Evolutionary conservation across 306 rosid species (phyloP).

Genomic region (Dryas octopetala): DNA sequence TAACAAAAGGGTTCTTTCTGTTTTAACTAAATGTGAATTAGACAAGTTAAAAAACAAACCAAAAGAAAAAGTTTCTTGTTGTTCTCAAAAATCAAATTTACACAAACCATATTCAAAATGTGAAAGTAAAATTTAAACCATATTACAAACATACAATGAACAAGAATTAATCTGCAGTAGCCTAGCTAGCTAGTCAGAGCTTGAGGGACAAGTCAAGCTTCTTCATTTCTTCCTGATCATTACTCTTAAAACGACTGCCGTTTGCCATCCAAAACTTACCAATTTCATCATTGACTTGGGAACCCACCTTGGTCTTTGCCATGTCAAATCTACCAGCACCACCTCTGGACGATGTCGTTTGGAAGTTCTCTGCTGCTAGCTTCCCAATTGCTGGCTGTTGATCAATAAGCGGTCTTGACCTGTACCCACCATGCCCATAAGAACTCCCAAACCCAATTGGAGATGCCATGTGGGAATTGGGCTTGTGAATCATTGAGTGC

Average conservation of each 20-base stretch:
- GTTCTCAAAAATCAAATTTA: conserved; percentile 15
- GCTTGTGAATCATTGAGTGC: conserved; percentile 54
- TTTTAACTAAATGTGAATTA: not conserved
- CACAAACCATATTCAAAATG: not conserved
- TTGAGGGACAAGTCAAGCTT: conserved; percentile 66
- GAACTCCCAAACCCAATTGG: conserved; percentile 17
- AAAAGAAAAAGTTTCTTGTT: not conserved
- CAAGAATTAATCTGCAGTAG: conserved; percentile 1
- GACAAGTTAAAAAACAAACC: not conserved
- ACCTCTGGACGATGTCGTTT: conserved; percentile 30
- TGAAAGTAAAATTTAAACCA: conserved; percentile 19
- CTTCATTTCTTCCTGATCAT: conserved; percentile 48
- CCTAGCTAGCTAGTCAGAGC: conserved; percentile 35
- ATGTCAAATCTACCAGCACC: conserved; percentile 28
- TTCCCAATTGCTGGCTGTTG: conserved; percentile 53
- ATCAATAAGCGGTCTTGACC: conserved; percentile 35
- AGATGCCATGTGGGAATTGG: conserved; percentile 26
- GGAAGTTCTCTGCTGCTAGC: conserved; percentile 29
- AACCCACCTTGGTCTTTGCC: not conserved
- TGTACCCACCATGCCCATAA: conserved; percentile 34
- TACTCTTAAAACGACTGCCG: conserved; percentile 35
- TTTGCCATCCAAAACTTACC: conserved; percentile 34
- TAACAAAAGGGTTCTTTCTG: not conserved
- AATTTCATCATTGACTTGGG: conserved; percentile 24
- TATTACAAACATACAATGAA: conserved; percentile 22